phyloP scores from a whole-genome alignment of 257 asterid genomes.

The Striga asiatica region DNA sequence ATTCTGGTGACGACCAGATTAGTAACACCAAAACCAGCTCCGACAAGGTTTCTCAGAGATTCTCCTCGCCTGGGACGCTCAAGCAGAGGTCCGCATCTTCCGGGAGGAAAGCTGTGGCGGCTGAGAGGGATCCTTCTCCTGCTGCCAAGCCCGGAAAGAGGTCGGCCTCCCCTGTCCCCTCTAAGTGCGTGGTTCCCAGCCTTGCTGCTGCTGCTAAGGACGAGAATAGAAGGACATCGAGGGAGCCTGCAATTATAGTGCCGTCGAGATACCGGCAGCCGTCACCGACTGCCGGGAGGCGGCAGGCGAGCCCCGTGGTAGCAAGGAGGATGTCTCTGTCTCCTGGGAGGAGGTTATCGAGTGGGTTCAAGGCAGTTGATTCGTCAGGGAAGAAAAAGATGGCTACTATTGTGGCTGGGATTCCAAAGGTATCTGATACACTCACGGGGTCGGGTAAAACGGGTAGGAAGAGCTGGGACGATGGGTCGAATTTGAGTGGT shows the following conservation, averaged over 20 bases:
- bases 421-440: constrained; percentile 66
- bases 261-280: constrained; percentile 95
- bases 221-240: constrained; percentile 61
- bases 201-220: constrained; percentile 73
- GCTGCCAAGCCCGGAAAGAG: constrained; percentile 59
- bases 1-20: background rate
- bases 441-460: constrained; percentile 45
- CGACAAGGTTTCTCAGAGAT: constrained; percentile 50
- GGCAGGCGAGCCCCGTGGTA: constrained; percentile 72
- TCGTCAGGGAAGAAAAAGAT: constrained; percentile 77
- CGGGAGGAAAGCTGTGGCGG: constrained; percentile 39
- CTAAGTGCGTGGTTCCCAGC: constrained; percentile 85
- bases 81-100: constrained; percentile 55
- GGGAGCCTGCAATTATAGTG: constrained; percentile 75
- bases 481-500: constrained; percentile 34
- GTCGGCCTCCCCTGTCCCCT: constrained; percentile 80
- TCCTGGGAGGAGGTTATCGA: constrained; percentile 68
- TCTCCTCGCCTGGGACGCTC: constrained; percentile 53
- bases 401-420: constrained; percentile 62
- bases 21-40: constrained; percentile 15
- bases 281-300: constrained; percentile 54
- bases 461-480: constrained; percentile 88
- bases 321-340: constrained; percentile 80
- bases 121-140: constrained; percentile 79
- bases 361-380: constrained; percentile 70